These are phyloP conservation scores for Penicillium angulare DNA, from an alignment of 495 filamentous ascomycete genomes.

Conservation along the genomic window DNA sequence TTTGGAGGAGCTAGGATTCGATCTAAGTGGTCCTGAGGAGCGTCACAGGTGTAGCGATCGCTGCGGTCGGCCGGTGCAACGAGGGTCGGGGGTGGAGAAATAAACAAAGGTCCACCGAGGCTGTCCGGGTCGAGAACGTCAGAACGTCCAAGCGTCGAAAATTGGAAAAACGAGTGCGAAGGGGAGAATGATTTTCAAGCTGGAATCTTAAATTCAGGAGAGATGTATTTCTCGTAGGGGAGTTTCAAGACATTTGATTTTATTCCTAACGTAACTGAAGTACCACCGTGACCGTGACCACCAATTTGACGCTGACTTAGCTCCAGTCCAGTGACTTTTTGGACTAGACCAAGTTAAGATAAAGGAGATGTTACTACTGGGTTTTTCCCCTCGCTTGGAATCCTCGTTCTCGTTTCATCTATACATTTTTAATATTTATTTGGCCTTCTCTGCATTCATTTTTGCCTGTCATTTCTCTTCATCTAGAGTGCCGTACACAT, in stretches of 20 bases:
- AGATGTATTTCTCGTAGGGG: not conserved
- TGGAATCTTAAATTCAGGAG: not conserved
- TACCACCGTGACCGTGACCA: too few species aligned
- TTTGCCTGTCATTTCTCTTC: too few species aligned
- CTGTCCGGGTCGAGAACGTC: constrained; percentile 1
- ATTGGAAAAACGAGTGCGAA: not conserved
- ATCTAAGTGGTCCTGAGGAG: not conserved
- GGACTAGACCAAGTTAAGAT: too few species aligned
- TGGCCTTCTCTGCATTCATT: too few species aligned
- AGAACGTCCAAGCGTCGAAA: not conserved
- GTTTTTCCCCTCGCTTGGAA: not conserved
- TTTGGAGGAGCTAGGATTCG: not conserved
- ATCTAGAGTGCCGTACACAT: too few species aligned
- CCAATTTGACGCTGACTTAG: too few species aligned
- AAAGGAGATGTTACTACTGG: not conserved
- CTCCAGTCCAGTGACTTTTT: too few species aligned
- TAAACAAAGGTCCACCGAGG: constrained; percentile 26
- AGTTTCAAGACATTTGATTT: too few species aligned
- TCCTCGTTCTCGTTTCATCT: not conserved
- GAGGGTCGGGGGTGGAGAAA: constrained; percentile 28
- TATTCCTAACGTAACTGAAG: too few species aligned
- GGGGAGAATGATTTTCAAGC: too few species aligned
- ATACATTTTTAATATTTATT: too few species aligned
- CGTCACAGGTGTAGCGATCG: constrained; percentile 4
- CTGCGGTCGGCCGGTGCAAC: constrained; percentile 30